Conservation (phyloP, 2,329 filamentous ascomycete species). For the Cordyceps fumosorosea region DNA sequence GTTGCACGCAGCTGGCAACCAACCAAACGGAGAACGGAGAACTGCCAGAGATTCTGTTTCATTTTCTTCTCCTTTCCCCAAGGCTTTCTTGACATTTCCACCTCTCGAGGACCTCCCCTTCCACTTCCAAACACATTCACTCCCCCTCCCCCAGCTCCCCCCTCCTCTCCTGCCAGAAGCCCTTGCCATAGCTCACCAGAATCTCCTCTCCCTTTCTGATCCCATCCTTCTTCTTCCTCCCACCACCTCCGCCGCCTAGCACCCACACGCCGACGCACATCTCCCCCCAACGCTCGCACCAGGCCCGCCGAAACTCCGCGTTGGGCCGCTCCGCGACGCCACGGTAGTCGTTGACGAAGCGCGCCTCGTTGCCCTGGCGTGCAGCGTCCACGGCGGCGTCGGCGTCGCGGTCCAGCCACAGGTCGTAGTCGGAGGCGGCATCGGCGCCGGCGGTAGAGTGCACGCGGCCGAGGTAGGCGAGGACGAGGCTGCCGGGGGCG, state of each 20-base stretch:
- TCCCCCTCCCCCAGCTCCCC: constrained; percentile 18
- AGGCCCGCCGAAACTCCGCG: constrained; percentile 53
- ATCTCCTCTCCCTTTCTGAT: constrained; percentile 58
- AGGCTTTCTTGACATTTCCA: too few relatives aligned
- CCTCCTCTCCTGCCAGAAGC: constrained; percentile 51
- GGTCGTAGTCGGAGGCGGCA: constrained; percentile 49
- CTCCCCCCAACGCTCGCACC: constrained; percentile 46
- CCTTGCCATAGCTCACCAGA: constrained; percentile 60
- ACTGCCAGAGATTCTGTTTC: too few relatives aligned
- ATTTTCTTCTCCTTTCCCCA: too few relatives aligned
- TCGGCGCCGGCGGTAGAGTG: constrained; percentile 35
- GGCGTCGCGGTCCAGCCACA: constrained; percentile 53
- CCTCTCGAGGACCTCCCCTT: too few relatives aligned
- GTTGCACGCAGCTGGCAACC: too few relatives aligned
- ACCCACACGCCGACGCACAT: constrained; percentile 54
- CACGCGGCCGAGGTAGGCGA: constrained; percentile 56
- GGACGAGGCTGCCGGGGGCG: constrained; percentile 46
- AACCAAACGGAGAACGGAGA: too few relatives aligned
- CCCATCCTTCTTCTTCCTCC: constrained; percentile 19
- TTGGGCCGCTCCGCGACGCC: constrained; percentile 48
- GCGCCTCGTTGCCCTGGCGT: constrained; percentile 52
- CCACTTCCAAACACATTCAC: not conserved
- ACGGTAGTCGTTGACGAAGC: constrained; percentile 62
- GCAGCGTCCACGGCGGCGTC: constrained; percentile 56
- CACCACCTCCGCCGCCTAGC: constrained; percentile 13